phyloP scores from a whole-genome alignment of 148 eudicot species.

The Simmondsia chinensis region DNA sequence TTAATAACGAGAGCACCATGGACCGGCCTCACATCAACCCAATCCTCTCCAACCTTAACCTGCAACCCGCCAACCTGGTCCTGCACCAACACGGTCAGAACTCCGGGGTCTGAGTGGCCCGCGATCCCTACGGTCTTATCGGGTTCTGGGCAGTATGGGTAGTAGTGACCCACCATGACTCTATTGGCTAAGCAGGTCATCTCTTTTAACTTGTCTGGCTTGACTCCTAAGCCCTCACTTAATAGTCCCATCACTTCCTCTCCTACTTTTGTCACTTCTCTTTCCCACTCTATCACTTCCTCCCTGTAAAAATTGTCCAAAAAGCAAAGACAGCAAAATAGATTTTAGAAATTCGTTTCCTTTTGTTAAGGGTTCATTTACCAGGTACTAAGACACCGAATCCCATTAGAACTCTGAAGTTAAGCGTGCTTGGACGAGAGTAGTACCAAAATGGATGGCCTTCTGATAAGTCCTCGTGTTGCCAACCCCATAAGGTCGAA shows the following conservation, averaged over 20 bases:
- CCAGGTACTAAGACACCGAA: too few species aligned
- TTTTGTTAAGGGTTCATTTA: too few species aligned
- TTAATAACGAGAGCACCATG: conserved; percentile 34
- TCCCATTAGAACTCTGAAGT: too few species aligned
- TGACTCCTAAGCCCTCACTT: conserved; percentile 28
- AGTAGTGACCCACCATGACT: conserved; percentile 16
- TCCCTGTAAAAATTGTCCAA: conserved; percentile 6
- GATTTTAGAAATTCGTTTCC: too few species aligned
- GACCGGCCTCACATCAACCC: conserved; percentile 34
- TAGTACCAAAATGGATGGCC: too few species aligned
- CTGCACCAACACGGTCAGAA: conserved; percentile 30
- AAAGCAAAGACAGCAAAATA: too few species aligned
- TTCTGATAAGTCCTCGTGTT: too few species aligned
- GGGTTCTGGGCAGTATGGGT: conserved; percentile 43
- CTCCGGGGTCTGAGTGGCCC: conserved; percentile 34
- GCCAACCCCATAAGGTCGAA: too few species aligned
- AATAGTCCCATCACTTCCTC: conserved; percentile 19
- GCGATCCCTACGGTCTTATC: conserved; percentile 27
- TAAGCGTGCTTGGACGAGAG: too few species aligned
- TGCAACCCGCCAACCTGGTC: conserved; percentile 40
- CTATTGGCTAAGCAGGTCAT: conserved; percentile 1
- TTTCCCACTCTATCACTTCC: conserved; percentile 23
- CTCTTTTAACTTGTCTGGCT: conserved; percentile 4
- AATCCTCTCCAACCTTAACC: conserved; percentile 16
- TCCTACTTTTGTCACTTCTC: conserved; percentile 18